phyloP scores from a whole-genome alignment of 2,329 filamentous ascomycete genomes.

The Plenodomus tracheiphilus region DNA sequence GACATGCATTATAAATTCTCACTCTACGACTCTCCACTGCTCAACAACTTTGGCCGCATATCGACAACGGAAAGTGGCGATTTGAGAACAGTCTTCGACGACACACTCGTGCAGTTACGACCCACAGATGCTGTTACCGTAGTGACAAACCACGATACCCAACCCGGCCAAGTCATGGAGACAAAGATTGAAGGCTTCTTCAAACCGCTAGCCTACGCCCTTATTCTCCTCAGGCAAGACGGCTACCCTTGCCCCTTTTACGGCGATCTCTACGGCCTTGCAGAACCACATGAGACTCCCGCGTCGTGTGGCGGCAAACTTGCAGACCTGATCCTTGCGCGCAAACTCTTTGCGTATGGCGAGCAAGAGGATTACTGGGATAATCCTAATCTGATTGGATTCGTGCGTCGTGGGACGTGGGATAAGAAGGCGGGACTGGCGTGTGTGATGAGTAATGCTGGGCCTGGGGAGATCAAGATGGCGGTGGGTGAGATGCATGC shows the following conservation, averaged over 20 bases:
- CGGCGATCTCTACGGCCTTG: conserved; percentile 69
- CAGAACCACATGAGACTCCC: conserved; percentile 57
- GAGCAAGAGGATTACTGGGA: conserved; percentile 67
- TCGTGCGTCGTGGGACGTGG: conserved; percentile 58
- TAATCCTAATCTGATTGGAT: conserved; percentile 63
- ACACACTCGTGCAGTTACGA: conserved; percentile 58
- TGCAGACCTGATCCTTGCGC: conserved; percentile 62
- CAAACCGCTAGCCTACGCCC: conserved; percentile 71
- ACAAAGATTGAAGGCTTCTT: conserved; percentile 67
- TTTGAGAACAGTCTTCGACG: conserved; percentile 65
- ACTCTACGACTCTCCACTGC: conserved; percentile 69
- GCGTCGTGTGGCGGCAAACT: conserved; percentile 57
- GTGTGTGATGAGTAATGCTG: conserved; percentile 56
- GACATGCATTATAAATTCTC: conserved; percentile 58
- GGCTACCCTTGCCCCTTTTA: conserved; percentile 72
- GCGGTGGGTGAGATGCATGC: conserved; percentile 61
- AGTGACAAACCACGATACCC: conserved; percentile 73
- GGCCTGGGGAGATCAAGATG: conserved; percentile 59
- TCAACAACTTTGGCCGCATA: conserved; percentile 67
- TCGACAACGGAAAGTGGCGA: conserved; percentile 62
- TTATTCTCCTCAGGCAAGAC: conserved; percentile 67
- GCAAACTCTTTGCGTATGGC: conserved; percentile 70
- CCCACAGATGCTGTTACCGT: conserved; percentile 66
- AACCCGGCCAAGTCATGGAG: conserved; percentile 65
- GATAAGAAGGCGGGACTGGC: conserved; percentile 51